These are phyloP conservation scores for Fusarium duplospermum DNA, from an alignment of 2,329 filamentous ascomycete genomes.

Conservation along the genomic window DNA sequence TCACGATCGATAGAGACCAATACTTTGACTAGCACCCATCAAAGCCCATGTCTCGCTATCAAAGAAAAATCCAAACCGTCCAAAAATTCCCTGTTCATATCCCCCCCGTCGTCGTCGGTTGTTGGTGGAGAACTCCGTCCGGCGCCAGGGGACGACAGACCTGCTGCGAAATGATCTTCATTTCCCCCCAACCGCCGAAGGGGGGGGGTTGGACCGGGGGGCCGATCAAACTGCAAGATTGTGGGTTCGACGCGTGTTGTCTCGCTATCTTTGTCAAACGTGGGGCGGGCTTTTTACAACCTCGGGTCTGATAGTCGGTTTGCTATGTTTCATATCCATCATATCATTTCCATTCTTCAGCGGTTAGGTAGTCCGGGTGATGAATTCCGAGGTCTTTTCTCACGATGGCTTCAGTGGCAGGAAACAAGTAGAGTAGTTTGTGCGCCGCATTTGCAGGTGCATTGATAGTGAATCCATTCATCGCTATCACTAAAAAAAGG, in stretches of 20 bases:
- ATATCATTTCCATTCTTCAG: slow-evolving; percentile 4
- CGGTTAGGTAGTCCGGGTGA: slow-evolving; percentile 16
- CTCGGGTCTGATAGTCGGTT: slow-evolving; percentile 6
- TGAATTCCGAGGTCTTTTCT: background rate
- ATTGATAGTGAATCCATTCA: slow-evolving; percentile 20
- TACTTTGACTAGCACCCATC: background rate
- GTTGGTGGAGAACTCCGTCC: background rate
- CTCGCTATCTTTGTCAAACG: slow-evolving; percentile 17
- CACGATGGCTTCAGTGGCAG: background rate
- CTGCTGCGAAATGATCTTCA: slow-evolving; percentile 40
- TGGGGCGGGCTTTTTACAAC: slow-evolving; percentile 18
- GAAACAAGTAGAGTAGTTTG: background rate
- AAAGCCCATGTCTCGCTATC: background rate
- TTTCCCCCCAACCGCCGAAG: slow-evolving; percentile 32
- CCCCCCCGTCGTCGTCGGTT: background rate
- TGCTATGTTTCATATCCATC: slow-evolving; percentile 27
- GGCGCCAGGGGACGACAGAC: background rate
- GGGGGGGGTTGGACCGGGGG: slow-evolving; percentile 17
- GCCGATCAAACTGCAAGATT: slow-evolving; percentile 28
- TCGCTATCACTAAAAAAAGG: slow-evolving; percentile 22
- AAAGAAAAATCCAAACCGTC: background rate
- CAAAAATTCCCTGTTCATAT: background rate
- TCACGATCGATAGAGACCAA: background rate
- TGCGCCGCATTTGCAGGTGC: slow-evolving; percentile 22
- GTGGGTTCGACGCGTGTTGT: slow-evolving; percentile 39